Conservation (phyloP, 495 filamentous ascomycete species). For the Xylona heveae region DNA sequence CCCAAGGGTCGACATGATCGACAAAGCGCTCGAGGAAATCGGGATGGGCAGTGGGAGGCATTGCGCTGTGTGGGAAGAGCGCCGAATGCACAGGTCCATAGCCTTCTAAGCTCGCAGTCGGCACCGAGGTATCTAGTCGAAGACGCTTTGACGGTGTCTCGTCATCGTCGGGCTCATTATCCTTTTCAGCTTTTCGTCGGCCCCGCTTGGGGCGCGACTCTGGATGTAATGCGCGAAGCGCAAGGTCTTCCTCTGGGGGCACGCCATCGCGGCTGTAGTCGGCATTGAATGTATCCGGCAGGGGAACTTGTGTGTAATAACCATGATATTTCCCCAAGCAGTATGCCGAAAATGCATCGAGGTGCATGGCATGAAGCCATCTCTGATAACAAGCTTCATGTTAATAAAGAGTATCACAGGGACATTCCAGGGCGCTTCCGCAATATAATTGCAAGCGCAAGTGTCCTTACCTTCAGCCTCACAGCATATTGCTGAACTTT, state of each 20-base stretch:
- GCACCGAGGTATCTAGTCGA: constrained; percentile 43
- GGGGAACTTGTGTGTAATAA: constrained; percentile 72
- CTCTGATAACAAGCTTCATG: constrained; percentile 27
- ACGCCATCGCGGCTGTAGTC: constrained; percentile 68
- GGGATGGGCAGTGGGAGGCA: constrained; percentile 37
- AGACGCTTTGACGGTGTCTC: constrained; percentile 35
- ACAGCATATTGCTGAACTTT: constrained; percentile 98
- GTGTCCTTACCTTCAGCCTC: constrained; percentile 57
- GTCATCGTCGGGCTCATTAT: constrained; percentile 30
- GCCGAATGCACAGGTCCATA: constrained; percentile 24
- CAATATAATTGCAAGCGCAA: constrained; percentile 1
- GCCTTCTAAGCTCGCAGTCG: constrained; percentile 29
- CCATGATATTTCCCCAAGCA: constrained; percentile 55
- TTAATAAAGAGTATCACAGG: not conserved
- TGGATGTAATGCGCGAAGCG: constrained; percentile 70
- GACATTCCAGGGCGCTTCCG: not conserved
- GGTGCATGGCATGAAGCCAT: constrained; percentile 97
- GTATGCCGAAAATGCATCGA: constrained; percentile 93
- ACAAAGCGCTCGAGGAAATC: constrained; percentile 26
- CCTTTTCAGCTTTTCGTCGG: constrained; percentile 58
- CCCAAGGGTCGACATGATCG: constrained; percentile 29
- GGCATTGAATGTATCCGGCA: constrained; percentile 33
- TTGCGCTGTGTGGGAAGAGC: constrained; percentile 33
- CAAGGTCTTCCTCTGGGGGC: constrained; percentile 76
- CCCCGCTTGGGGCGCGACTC: constrained; percentile 82